Evolutionary conservation across 331 rosid species (phyloP).

Genomic region (Stylosanthes scabra): DNA sequence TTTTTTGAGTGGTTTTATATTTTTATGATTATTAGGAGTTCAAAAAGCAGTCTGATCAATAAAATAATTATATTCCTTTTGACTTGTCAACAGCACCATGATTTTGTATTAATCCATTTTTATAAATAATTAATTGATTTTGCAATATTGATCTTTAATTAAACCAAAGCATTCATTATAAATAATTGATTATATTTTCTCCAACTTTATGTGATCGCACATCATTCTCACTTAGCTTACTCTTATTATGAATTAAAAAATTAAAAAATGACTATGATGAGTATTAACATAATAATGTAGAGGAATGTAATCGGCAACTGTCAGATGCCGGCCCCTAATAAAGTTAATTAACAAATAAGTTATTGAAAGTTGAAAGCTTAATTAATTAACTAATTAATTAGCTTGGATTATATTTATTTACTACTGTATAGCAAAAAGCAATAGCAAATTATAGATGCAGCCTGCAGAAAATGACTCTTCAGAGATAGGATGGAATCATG

Average conservation of each 20-base stretch:
- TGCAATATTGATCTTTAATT: not conserved
- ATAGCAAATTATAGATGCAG: not conserved
- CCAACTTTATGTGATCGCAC: not conserved
- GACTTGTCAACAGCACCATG: constrained; percentile 40
- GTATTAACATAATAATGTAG: no score
- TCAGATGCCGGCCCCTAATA: constrained; percentile 24
- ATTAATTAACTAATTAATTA: not conserved
- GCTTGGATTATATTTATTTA: not conserved
- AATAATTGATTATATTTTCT: not conserved
- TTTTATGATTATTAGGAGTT: no score
- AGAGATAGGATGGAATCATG: constrained; percentile 7
- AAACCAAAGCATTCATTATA: constrained; percentile 2
- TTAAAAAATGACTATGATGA: no score
- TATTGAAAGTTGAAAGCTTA: not conserved
- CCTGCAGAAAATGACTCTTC: constrained; percentile 31
- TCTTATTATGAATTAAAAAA: no score
- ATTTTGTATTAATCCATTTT: constrained; percentile 3
- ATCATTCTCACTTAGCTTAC: no score
- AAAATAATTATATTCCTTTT: not conserved
- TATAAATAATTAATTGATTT: not conserved
- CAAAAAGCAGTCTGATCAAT: not conserved
- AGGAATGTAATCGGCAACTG: not conserved
- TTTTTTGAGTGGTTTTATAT: not conserved
- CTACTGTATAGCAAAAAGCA: not conserved
- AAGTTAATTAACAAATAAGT: constrained; percentile 5